Conservation (phyloP, 495 filamentous ascomycete species). For the Aspergillus ellipticus region DNA sequence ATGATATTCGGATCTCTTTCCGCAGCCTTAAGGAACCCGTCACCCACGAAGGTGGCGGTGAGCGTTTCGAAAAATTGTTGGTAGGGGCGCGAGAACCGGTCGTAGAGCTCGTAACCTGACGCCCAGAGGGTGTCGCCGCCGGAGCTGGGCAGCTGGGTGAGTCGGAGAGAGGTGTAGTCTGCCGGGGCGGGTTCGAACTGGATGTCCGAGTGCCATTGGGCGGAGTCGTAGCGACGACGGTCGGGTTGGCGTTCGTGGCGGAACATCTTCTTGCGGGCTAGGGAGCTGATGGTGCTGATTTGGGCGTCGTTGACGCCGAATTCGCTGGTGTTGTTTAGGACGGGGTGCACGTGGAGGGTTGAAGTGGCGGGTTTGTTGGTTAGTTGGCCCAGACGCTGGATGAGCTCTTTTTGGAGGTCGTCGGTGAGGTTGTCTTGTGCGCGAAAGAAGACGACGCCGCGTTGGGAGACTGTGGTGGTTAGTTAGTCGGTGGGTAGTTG, state of each 20-base stretch:
- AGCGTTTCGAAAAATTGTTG: slow-evolving; percentile 60
- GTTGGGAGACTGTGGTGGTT: slow-evolving; percentile 55
- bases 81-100: slow-evolving; percentile 63
- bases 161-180: slow-evolving; percentile 54
- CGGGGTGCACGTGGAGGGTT: slow-evolving; percentile 63
- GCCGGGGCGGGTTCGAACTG: slow-evolving; percentile 57
- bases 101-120: slow-evolving; percentile 74
- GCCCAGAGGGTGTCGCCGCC: slow-evolving; percentile 76
- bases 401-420: slow-evolving; percentile 59
- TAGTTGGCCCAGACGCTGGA: slow-evolving; percentile 53
- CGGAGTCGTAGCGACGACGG: slow-evolving; percentile 9
- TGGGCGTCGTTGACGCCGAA: slow-evolving; percentile 55
- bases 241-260: slow-evolving; percentile 2
- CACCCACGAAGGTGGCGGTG: slow-evolving; percentile 62
- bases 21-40: slow-evolving; percentile 55
- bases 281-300: slow-evolving; percentile 62
- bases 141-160: slow-evolving; percentile 56
- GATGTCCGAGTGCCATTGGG: slow-evolving; percentile 59
- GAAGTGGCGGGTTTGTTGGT: slow-evolving; percentile 53
- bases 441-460: slow-evolving; percentile 74
- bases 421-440: slow-evolving; percentile 58
- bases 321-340: slow-evolving; percentile 45
- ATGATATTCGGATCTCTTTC: slow-evolving; percentile 39
- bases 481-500: background rate
- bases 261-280: slow-evolving; percentile 49